phyloP scores from a whole-genome alignment of 768 basidiomycete genomes.

The Termitomyces sp. region DNA sequence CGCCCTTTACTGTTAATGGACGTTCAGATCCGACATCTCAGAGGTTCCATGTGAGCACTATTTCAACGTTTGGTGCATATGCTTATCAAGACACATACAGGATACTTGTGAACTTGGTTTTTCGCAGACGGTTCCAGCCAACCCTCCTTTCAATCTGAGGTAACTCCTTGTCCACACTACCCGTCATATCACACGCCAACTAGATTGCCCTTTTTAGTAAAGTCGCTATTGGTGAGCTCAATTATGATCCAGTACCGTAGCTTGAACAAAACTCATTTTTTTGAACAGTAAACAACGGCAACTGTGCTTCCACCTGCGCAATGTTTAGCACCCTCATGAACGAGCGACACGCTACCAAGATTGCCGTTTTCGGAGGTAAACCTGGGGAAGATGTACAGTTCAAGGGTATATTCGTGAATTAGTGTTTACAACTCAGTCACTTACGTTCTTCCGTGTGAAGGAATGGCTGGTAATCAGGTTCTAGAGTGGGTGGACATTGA shows the following conservation, averaged over 20 bases:
- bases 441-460: slow-evolving; percentile 13
- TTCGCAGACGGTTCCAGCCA: slow-evolving; percentile 30
- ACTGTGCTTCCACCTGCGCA: slow-evolving; percentile 59
- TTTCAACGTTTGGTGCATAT: background rate
- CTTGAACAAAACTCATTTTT: background rate
- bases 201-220: slow-evolving; percentile 23
- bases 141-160: slow-evolving; percentile 42
- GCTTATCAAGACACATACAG: slow-evolving; percentile 14
- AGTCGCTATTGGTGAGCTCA: slow-evolving; percentile 35
- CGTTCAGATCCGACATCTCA: slow-evolving; percentile 38
- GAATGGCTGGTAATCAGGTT: slow-evolving; percentile 60
- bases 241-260: background rate
- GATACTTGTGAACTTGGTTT: slow-evolving; percentile 38
- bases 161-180: slow-evolving; percentile 9
- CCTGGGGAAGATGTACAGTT: slow-evolving; percentile 44
- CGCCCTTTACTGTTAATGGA: slow-evolving; percentile 38
- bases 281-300: slow-evolving; percentile 34
- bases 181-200: background rate
- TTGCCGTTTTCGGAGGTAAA: slow-evolving; percentile 54
- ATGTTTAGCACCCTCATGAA: slow-evolving; percentile 60
- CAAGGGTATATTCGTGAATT: slow-evolving; percentile 29
- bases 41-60: slow-evolving; percentile 35
- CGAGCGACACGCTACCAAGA: slow-evolving; percentile 46
- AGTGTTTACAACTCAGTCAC: background rate
- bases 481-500: slow-evolving; percentile 57